Base-by-base conservation (phyloP, 2,329 filamentous ascomycete genomes). In the Mycosphaerella sp. region DNA sequence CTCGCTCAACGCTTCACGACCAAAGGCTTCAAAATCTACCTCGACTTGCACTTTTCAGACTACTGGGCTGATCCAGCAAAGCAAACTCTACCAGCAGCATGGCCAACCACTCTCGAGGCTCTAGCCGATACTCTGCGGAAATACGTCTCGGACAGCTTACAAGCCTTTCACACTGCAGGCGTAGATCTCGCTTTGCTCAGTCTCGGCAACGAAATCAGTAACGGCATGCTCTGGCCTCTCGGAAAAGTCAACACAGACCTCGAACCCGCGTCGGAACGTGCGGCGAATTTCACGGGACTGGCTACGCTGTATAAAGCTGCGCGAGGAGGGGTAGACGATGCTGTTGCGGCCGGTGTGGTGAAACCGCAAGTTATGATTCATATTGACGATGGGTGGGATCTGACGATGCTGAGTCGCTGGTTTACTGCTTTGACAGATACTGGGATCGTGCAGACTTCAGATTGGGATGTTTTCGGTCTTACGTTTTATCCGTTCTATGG, bases 101-200 rank as follows among this genome's bases (percentile, higher is more conserved):
- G 69, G 69, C 66, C 68, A 4, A 66, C 55, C 4, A 60, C 60
- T 14, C 53, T 71, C 32, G 44, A 58, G 14, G 59, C 63, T 5
- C 60, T 71, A 2, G 58, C 63, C 0, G 47, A 49, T 1, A 66
- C 59, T 5, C 62, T 71, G 2, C 64, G 66, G 21, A 35, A 58
- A 7, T 71, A 70, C 57, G 69, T 70, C 52, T 57, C 59, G 12
- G 59, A 58, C 35, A 69, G 66, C 6, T 58, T 76, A 50, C 54
- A 71, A 42, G 64, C 68, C 1, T 75, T 74, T 62, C 61, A 67
- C 45, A 54, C 63, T 27, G 68, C 66, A 25, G 64, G 67, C 18
- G 69, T 76, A 28, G 61, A 68, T 35, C 66, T 73, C 25, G 65
- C 64, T 16, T 65, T 74, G 42, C 72, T 76, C 6, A 71, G 59